Percentiles rank a stretch among this genome's conserved stretches.
Conservation (phyloP, 2,329 filamentous ascomycete genomes). For the Verticillium klebahnii region DNA sequence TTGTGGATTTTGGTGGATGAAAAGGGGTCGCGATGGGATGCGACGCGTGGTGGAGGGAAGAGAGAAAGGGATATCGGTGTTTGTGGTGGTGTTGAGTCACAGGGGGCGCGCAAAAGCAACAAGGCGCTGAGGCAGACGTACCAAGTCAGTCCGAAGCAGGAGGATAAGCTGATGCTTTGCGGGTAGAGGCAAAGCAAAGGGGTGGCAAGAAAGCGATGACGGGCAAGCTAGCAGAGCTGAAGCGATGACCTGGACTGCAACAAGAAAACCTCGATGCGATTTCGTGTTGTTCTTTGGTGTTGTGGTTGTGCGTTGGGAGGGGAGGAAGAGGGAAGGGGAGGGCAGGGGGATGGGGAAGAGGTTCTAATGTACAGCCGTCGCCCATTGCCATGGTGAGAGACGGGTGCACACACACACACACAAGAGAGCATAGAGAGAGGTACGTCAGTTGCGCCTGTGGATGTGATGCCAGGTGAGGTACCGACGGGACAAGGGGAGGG, state of each 20-base stretch:
- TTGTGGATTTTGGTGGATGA: slow-evolving; percentile 3
- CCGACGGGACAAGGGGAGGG: not conserved
- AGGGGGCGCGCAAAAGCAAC: slow-evolving; percentile 1
- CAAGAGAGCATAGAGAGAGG: not conserved
- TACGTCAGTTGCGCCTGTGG: not conserved
- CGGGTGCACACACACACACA: not conserved
- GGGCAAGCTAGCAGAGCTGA: slow-evolving; percentile 43
- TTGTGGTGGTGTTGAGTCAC: slow-evolving; percentile 12
- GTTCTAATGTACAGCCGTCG: not conserved
- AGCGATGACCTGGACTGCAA: slow-evolving; percentile 58
- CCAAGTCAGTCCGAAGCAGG: slow-evolving; percentile 5
- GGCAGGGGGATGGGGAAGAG: slow-evolving; percentile 26
- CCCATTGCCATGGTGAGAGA: not conserved
- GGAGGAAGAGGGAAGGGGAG: slow-evolving; percentile 29
- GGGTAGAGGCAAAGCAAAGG: slow-evolving; percentile 15
- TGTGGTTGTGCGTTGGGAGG: slow-evolving; percentile 45
- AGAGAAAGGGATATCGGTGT: not conserved
- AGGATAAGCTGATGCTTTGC: slow-evolving; percentile 20
- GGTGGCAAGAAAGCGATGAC: slow-evolving; percentile 18
- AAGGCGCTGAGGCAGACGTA: slow-evolving; percentile 1
- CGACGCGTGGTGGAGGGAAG: slow-evolving; percentile 9
- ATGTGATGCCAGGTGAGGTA: not conserved
- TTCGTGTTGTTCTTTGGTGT: slow-evolving; percentile 35
- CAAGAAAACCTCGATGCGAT: slow-evolving; percentile 51
- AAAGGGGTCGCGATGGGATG: slow-evolving; percentile 15